phyloP scores from a whole-genome alignment of 2,329 filamentous ascomycete genomes.

The Colletotrichum nymphaeae region DNA sequence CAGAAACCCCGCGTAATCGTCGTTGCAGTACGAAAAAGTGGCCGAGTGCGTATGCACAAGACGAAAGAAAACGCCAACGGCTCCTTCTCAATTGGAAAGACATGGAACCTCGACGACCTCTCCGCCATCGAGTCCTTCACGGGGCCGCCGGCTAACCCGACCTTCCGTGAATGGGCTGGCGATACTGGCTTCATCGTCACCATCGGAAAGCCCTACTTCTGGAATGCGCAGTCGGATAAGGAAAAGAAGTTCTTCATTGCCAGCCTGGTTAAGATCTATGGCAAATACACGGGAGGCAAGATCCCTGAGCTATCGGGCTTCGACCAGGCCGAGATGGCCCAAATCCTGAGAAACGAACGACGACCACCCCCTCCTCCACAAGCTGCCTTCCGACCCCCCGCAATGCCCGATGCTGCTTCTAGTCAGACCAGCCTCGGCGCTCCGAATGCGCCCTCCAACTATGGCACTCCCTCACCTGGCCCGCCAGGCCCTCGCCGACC shows the following conservation, averaged over 20 bases:
- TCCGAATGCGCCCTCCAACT: slow-evolving; percentile 38
- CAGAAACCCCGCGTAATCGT: slow-evolving; percentile 95
- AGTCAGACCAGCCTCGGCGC: slow-evolving; percentile 38
- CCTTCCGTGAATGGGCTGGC: slow-evolving; percentile 81
- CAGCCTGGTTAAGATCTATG: slow-evolving; percentile 94
- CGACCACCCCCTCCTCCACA: slow-evolving; percentile 44
- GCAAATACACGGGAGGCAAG: slow-evolving; percentile 93
- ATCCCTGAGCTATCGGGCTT: slow-evolving; percentile 85
- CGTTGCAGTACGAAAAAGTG: slow-evolving; percentile 91
- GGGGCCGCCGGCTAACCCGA: slow-evolving; percentile 65
- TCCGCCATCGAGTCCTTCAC: slow-evolving; percentile 83
- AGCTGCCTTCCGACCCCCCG: slow-evolving; percentile 23
- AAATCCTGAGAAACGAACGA: slow-evolving; percentile 72
- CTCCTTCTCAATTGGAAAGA: slow-evolving; percentile 97
- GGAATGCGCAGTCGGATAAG: slow-evolving; percentile 92
- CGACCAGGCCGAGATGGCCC: slow-evolving; percentile 80
- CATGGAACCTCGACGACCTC: slow-evolving; percentile 95
- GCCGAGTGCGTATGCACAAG: slow-evolving; percentile 95
- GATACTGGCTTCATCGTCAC: slow-evolving; percentile 88
- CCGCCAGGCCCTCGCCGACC: slow-evolving; percentile 29
- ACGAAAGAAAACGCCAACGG: slow-evolving; percentile 95
- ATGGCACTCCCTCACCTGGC: slow-evolving; percentile 49
- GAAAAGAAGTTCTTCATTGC: slow-evolving; percentile 99
- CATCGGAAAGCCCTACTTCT: slow-evolving; percentile 95
- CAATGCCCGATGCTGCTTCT: slow-evolving; percentile 30